phyloP scores from a whole-genome alignment of 2,329 filamentous ascomycete genomes.

The Pseudogymnoascus pannorum region DNA sequence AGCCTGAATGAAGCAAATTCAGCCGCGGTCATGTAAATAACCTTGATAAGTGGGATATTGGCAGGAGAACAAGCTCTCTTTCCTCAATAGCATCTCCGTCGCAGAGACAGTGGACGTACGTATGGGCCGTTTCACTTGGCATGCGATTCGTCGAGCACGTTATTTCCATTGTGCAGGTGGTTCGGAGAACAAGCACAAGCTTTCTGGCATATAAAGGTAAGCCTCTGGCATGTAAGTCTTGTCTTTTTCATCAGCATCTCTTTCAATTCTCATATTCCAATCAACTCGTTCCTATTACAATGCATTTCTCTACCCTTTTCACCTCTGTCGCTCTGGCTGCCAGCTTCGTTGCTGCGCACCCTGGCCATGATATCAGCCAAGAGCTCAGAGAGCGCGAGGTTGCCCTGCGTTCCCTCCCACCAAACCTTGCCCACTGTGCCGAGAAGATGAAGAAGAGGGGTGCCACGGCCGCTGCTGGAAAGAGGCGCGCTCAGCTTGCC shows the following conservation, averaged over 20 bases:
- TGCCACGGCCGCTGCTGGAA: conserved; percentile 26
- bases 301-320: neutral
- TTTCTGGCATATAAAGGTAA: conserved; percentile 4
- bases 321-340: neutral
- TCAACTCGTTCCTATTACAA: neutral
- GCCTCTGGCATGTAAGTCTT: neutral
- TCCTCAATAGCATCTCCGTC: neutral
- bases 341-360: conserved; percentile 25
- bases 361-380: conserved; percentile 27
- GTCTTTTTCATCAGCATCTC: neutral
- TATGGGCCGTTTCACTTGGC: conserved; percentile 1
- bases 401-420: conserved; percentile 11
- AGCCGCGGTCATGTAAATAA: neutral
- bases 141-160: neutral
- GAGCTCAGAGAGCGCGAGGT: conserved; percentile 25
- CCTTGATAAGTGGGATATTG: neutral
- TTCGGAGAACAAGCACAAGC: neutral
- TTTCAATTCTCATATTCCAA: neutral
- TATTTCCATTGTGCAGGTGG: neutral
- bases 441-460: conserved; percentile 30
- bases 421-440: conserved; percentile 27
- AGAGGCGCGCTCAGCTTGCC: conserved; percentile 23
- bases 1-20: neutral
- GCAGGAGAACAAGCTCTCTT: neutral
- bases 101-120: neutral